phyloP scores from a whole-genome alignment of 371 early-diverging fungal species.

The Parasitella parasitica region DNA sequence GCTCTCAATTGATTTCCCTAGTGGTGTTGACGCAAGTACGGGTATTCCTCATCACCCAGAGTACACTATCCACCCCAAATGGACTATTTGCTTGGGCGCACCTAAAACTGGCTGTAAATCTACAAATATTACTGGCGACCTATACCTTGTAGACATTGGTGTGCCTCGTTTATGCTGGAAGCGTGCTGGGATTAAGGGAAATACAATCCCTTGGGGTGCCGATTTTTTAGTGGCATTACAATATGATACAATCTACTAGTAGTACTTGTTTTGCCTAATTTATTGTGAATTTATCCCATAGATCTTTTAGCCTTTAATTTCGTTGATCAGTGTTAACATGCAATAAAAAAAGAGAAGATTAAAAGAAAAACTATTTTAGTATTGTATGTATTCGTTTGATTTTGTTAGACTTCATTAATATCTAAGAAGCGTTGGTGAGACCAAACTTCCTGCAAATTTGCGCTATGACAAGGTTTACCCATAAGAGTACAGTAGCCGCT shows the following conservation, averaged over 20 bases:
- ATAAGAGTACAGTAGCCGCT: too few species aligned
- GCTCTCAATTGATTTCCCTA: conserved; percentile 72
- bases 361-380: too few species aligned
- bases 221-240: conserved; percentile 71
- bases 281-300: too few species aligned
- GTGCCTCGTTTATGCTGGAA: conserved; percentile 68
- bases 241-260: conserved; percentile 32
- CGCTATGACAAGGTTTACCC: too few species aligned
- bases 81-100: conserved; percentile 79
- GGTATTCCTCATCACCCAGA: conserved; percentile 38
- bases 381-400: too few species aligned
- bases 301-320: too few species aligned
- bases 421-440: too few species aligned
- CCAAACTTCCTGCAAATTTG: too few species aligned
- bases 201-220: conserved; percentile 69
- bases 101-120: conserved; percentile 67
- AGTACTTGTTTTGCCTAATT: too few species aligned
- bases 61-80: conserved; percentile 55
- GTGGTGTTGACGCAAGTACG: conserved; percentile 61
- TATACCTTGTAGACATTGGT: conserved; percentile 81
- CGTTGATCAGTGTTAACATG: too few species aligned
- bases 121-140: conserved; percentile 60
- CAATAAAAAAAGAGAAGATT: too few species aligned
- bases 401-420: too few species aligned
- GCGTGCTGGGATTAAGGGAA: conserved; percentile 56